Percentiles rank a stretch among this genome's conserved stretches.
These are phyloP conservation scores for Phlegmacium glaucopus DNA, from an alignment of 768 basidiomycete genomes.

Conservation along the genomic window DNA sequence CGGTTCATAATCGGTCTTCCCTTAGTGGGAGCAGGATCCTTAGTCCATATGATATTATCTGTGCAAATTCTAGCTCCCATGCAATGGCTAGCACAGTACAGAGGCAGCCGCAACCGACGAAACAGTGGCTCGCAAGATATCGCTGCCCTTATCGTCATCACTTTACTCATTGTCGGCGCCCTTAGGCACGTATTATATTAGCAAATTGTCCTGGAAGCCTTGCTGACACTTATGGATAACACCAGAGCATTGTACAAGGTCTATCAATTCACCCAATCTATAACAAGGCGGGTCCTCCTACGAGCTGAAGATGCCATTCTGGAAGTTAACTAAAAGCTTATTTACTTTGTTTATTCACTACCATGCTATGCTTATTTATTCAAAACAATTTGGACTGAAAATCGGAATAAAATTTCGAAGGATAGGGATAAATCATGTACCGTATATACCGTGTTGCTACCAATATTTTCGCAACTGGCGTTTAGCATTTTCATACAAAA, in stretches of 20 bases:
- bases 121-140: slow-evolving; percentile 59
- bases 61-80: slow-evolving; percentile 63
- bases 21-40: slow-evolving; percentile 70
- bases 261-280: slow-evolving; percentile 57
- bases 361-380: background rate
- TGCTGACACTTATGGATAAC: slow-evolving; percentile 11
- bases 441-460: slow-evolving; percentile 33
- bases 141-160: slow-evolving; percentile 61
- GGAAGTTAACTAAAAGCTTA: slow-evolving; percentile 52
- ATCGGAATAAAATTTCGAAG: slow-evolving; percentile 7
- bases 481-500: slow-evolving; percentile 65
- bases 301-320: slow-evolving; percentile 80
- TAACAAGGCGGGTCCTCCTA: slow-evolving; percentile 57
- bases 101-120: slow-evolving; percentile 51
- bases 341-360: background rate
- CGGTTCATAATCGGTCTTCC: slow-evolving; percentile 79
- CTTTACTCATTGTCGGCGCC: slow-evolving; percentile 59
- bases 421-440: slow-evolving; percentile 8
- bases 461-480: slow-evolving; percentile 70
- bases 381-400: background rate
- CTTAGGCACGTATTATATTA: slow-evolving; percentile 43
- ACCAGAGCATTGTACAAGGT: slow-evolving; percentile 68
- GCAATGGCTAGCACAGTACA: slow-evolving; percentile 66
- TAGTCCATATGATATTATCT: slow-evolving; percentile 69
- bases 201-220: background rate